Percentiles rank a stretch among this genome's conserved stretches.
Evolutionary conservation across 1,284 basidiomycete genomes (phyloP).

Genomic region (Microbotryum lychnidis-dioicae): DNA sequence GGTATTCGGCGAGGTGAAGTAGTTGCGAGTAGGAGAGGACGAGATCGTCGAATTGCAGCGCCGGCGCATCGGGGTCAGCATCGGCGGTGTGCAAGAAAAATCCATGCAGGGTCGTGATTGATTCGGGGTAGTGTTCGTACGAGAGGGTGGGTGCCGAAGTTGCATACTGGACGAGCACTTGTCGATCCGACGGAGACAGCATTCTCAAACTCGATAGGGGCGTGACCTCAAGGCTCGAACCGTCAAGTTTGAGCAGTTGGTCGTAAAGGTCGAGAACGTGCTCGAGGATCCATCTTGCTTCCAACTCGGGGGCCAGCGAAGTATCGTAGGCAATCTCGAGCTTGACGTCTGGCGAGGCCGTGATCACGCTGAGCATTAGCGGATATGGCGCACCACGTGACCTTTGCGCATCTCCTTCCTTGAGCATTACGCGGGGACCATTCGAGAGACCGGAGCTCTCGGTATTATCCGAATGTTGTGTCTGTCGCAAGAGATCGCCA

Average conservation of each 20-base stretch:
- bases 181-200: constrained; percentile 5
- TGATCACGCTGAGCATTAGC: background rate
- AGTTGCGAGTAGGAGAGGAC: constrained; percentile 18
- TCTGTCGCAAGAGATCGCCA: background rate
- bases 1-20: constrained; percentile 5
- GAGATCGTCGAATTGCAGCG: constrained; percentile 17
- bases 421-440: background rate
- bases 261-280: constrained; percentile 1
- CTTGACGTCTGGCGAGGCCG: background rate
- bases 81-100: constrained; percentile 21
- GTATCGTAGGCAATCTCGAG: constrained; percentile 15
- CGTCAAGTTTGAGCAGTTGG: background rate
- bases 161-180: constrained; percentile 1
- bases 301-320: constrained; percentile 7
- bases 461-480: background rate
- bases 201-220: constrained; percentile 1
- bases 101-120: constrained; percentile 5
- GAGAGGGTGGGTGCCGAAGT: constrained; percentile 1
- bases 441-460: background rate
- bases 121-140: constrained; percentile 6
- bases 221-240: too few relatives aligned
- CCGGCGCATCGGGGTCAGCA: constrained; percentile 9
- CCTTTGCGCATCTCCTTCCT: background rate
- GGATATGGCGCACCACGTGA: constrained; percentile 3
- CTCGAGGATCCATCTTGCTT: constrained; percentile 25